Evolutionary conservation across 2,329 filamentous ascomycete species (phyloP).

Genomic region (Beauveria brongniartii): DNA sequence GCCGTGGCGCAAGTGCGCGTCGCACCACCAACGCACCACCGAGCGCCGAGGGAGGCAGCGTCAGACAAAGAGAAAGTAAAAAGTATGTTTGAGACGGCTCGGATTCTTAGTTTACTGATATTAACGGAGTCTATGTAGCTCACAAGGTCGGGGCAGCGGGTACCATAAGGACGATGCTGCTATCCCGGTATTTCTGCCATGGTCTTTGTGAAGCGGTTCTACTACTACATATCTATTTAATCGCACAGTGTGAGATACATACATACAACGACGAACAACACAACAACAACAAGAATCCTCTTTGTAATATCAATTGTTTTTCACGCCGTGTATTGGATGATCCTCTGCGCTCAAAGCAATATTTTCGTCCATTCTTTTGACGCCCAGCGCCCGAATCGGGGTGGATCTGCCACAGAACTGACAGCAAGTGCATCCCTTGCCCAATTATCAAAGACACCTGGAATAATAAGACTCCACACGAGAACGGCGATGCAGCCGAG

Average conservation of each 20-base stretch:
- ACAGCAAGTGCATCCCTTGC: background rate
- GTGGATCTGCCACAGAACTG: background rate
- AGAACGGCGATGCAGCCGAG: background rate
- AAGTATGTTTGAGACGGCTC: slow-evolving; percentile 6
- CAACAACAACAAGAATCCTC: too few relatives aligned
- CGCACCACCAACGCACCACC: slow-evolving; percentile 11
- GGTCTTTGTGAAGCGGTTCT: background rate
- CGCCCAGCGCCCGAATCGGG: background rate
- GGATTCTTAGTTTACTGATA: background rate
- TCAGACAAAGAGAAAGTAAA: slow-evolving; percentile 5
- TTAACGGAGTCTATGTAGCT: background rate
- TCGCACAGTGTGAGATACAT: too few relatives aligned
- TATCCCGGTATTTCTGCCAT: background rate
- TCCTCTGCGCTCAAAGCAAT: background rate
- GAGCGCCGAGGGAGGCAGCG: slow-evolving; percentile 9
- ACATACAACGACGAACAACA: too few relatives aligned
- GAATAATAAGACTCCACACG: slow-evolving; percentile 6
- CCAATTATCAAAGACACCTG: slow-evolving; percentile 8
- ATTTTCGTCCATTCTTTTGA: background rate
- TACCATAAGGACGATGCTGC: background rate
- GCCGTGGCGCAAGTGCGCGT: background rate
- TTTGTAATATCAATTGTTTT: background rate
- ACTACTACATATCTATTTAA: too few relatives aligned
- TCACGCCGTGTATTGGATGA: background rate
- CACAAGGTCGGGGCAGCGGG: background rate